These are phyloP conservation scores for Capsella bursapastoris DNA, from an alignment of 345 rosid species.

Conservation along the genomic window DNA sequence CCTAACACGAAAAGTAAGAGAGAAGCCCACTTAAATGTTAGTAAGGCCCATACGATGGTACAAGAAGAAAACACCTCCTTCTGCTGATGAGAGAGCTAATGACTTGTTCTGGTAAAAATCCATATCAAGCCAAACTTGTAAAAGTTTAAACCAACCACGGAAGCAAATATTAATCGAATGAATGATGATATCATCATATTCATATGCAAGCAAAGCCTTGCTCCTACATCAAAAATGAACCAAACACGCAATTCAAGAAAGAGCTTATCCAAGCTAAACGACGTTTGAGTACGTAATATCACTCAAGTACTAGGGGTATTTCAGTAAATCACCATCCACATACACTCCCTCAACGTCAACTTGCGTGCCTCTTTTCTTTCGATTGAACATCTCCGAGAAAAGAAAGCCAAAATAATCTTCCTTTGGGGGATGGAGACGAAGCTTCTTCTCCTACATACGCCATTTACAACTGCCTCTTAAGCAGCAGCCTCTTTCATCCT, in stretches of 20 bases:
- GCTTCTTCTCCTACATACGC: constrained; percentile 15
- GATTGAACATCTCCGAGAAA: constrained; percentile 18
- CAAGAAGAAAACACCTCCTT: too few relatives aligned
- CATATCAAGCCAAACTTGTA: background rate
- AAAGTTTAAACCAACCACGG: background rate
- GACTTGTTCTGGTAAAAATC: too few relatives aligned
- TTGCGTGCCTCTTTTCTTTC: constrained; percentile 19
- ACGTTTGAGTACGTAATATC: background rate
- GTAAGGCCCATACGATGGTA: background rate
- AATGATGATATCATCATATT: background rate
- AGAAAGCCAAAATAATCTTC: background rate
- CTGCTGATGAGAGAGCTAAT: too few relatives aligned
- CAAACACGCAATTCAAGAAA: constrained; percentile 44
- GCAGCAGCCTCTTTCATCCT: background rate
- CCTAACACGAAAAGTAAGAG: background rate
- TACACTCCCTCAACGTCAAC: constrained; percentile 37
- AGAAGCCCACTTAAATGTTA: background rate
- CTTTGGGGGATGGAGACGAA: constrained; percentile 28
- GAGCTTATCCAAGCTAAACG: constrained; percentile 22
- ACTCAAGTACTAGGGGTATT: background rate
- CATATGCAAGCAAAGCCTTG: background rate
- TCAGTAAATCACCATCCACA: background rate
- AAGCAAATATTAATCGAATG: background rate
- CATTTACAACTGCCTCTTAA: constrained; percentile 18
- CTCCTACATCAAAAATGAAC: background rate